Evolutionary conservation across 805 yeast species (phyloP).

Genomic region (Suhomyces prunicola): DNA sequence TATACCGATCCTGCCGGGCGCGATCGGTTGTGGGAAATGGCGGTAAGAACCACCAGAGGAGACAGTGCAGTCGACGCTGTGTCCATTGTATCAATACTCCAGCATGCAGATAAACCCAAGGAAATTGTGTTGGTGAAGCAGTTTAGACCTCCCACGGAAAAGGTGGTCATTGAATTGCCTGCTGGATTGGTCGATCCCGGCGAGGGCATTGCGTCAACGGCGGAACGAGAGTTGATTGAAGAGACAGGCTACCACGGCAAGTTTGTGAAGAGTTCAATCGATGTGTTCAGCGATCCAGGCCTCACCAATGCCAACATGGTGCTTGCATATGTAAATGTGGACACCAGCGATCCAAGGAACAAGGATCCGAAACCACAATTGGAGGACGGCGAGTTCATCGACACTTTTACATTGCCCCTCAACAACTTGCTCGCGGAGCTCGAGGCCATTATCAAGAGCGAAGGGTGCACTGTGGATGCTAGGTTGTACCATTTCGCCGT

Average conservation of each 20-base stretch:
- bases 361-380: slow-evolving; percentile 65
- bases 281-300: slow-evolving; percentile 77
- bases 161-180: slow-evolving; percentile 88
- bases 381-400: slow-evolving; percentile 92
- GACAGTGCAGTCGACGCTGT: slow-evolving; percentile 77
- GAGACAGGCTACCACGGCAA: slow-evolving; percentile 90
- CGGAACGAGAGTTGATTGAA: slow-evolving; percentile 81
- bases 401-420: slow-evolving; percentile 74
- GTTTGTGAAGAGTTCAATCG: slow-evolving; percentile 32
- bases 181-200: slow-evolving; percentile 91
- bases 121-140: slow-evolving; percentile 73
- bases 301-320: slow-evolving; percentile 83
- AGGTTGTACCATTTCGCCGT: slow-evolving; percentile 83
- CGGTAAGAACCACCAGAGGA: slow-evolving; percentile 73
- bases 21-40: slow-evolving; percentile 84
- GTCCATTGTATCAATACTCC: slow-evolving; percentile 75
- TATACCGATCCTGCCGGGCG: slow-evolving; percentile 72
- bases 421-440: slow-evolving; percentile 53
- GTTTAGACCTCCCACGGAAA: slow-evolving; percentile 88
- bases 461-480: slow-evolving; percentile 83
- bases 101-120: slow-evolving; percentile 33
- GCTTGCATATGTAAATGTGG: slow-evolving; percentile 75
- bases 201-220: slow-evolving; percentile 75
- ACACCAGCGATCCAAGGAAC: slow-evolving; percentile 63
- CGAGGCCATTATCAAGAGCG: slow-evolving; percentile 41